These are phyloP conservation scores for Alternaria panax DNA, from an alignment of 2,329 filamentous ascomycete species.

Conservation along the genomic window DNA sequence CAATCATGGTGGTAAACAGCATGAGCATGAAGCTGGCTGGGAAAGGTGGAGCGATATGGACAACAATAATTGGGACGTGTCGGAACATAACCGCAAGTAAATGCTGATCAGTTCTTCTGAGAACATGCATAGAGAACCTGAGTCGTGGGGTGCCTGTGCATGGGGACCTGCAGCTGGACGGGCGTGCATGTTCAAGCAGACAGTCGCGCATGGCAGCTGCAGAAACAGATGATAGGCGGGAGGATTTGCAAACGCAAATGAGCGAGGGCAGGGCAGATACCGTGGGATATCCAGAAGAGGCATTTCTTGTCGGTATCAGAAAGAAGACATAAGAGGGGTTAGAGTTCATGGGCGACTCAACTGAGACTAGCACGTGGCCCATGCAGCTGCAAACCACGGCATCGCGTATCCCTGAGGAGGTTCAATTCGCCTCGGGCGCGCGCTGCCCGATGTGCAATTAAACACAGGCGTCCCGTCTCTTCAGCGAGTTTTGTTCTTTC, in stretches of 20 bases:
- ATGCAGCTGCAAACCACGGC: slow-evolving; percentile 7
- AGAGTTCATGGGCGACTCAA: not conserved
- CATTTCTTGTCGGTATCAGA: slow-evolving; percentile 5
- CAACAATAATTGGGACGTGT: not conserved
- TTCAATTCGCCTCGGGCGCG: slow-evolving; percentile 9
- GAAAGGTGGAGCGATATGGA: not conserved
- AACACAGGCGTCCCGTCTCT: slow-evolving; percentile 14
- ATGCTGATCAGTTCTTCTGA: not conserved
- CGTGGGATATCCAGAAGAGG: not conserved
- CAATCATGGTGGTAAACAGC: not conserved
- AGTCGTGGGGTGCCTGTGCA: slow-evolving; percentile 6
- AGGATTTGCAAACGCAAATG: not conserved
- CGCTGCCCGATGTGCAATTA: slow-evolving; percentile 13
- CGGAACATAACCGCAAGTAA: not conserved
- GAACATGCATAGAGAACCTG: slow-evolving; percentile 1
- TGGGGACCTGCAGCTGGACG: slow-evolving; percentile 1
- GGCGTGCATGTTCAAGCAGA: slow-evolving; percentile 1
- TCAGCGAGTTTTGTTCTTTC: not conserved
- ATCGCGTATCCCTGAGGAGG: slow-evolving; percentile 9
- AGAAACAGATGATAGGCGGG: not conserved
- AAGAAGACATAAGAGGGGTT: not conserved
- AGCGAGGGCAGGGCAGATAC: not conserved
- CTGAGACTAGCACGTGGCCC: slow-evolving; percentile 9
- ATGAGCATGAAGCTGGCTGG: not conserved
- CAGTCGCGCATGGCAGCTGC: not conserved